These are phyloP conservation scores for Posidonia oceanica DNA, from an alignment of 116 monocot species.

Conservation along the genomic window DNA sequence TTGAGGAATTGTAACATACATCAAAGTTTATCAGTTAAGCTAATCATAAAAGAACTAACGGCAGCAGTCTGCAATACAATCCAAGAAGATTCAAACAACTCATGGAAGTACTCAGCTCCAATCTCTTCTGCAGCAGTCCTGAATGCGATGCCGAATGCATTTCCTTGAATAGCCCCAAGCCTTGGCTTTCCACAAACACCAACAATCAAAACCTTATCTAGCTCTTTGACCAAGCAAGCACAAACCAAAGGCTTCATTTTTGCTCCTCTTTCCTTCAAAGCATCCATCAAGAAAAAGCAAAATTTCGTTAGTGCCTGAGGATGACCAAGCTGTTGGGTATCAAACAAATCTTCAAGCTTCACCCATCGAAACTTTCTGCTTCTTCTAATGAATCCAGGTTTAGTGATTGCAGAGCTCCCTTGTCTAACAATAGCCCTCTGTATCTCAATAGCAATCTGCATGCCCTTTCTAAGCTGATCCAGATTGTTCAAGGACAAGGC, in stretches of 20 bases:
- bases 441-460: conserved; percentile 81
- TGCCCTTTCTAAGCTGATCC: conserved; percentile 64
- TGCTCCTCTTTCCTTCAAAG: conserved; percentile 76
- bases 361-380: conserved; percentile 71
- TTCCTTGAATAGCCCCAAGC: conserved; percentile 77
- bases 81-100: conserved; percentile 93
- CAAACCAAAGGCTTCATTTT: conserved; percentile 75
- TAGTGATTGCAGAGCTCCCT: conserved; percentile 77
- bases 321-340: conserved; percentile 35
- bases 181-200: conserved; percentile 75
- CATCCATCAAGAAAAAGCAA: conserved; percentile 74
- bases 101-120: conserved; percentile 70
- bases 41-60: conserved; percentile 78
- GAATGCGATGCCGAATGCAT: conserved; percentile 80
- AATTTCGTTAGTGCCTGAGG: conserved; percentile 81
- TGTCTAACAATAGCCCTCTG: conserved; percentile 79
- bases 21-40: conserved; percentile 80
- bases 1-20: background rate
- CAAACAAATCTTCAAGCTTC: conserved; percentile 72
- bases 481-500: conserved; percentile 56
- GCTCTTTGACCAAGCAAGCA: conserved; percentile 48
- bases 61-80: conserved; percentile 52
- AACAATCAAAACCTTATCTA: conserved; percentile 58
- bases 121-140: conserved; percentile 72
- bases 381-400: conserved; percentile 65